These are phyloP conservation scores for Rugosomyces carneus DNA, from an alignment of 1,284 basidiomycete genomes.

Conservation along the genomic window DNA sequence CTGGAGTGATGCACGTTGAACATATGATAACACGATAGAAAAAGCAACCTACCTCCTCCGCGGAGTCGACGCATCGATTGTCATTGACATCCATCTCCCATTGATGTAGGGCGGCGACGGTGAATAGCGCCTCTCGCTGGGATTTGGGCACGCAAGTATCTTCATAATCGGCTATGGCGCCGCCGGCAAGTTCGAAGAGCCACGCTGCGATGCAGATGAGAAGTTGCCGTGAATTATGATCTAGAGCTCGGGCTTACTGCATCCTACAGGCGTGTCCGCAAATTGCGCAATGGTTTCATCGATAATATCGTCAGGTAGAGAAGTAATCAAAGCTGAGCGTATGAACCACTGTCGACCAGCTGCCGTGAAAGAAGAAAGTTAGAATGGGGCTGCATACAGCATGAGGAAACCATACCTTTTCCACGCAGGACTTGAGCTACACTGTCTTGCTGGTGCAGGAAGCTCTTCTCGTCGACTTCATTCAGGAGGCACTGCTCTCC, in stretches of 20 bases:
- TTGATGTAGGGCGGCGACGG: slow-evolving; percentile 85
- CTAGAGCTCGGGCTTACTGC: slow-evolving; percentile 54
- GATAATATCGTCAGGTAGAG: slow-evolving; percentile 81
- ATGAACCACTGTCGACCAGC: slow-evolving; percentile 87
- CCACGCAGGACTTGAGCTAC: slow-evolving; percentile 84
- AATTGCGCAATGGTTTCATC: slow-evolving; percentile 79
- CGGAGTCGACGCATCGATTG: slow-evolving; percentile 69
- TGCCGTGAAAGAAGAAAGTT: slow-evolving; percentile 19
- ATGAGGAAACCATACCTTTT: slow-evolving; percentile 40
- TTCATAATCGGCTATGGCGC: slow-evolving; percentile 70
- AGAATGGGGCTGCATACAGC: background rate
- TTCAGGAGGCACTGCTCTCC: slow-evolving; percentile 77
- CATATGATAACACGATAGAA: background rate
- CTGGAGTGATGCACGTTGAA: slow-evolving; percentile 27
- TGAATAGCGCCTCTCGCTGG: slow-evolving; percentile 77
- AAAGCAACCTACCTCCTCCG: slow-evolving; percentile 58
- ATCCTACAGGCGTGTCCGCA: slow-evolving; percentile 75
- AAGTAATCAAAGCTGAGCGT: slow-evolving; percentile 71
- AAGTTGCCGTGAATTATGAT: background rate
- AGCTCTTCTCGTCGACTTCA: slow-evolving; percentile 85
- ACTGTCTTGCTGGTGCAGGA: slow-evolving; percentile 84
- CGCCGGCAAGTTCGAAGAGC: slow-evolving; percentile 86
- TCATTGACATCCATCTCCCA: slow-evolving; percentile 84
- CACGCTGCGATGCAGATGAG: slow-evolving; percentile 50
- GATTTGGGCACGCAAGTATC: slow-evolving; percentile 69